Evolutionary conservation across 2,329 filamentous ascomycete species (phyloP), one percentile per base, ranked within the genome.

Genomic region (Ceratocystis papillata): DNA sequence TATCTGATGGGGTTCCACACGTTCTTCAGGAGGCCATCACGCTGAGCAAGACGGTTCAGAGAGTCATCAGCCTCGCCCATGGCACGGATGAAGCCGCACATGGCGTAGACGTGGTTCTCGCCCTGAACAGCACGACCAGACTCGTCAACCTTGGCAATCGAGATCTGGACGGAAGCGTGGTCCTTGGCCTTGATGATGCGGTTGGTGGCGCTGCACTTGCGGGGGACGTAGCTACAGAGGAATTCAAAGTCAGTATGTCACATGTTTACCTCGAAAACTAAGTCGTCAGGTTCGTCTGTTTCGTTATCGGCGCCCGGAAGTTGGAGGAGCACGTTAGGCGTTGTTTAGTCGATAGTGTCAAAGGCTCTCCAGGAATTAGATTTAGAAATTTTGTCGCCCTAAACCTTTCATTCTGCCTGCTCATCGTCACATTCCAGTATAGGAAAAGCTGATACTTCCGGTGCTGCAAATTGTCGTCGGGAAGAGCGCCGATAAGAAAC

Each of bases 161-260:
- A 90, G 80, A 99, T 90, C 82, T 99, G 94, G 74, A 97, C 94
- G 70, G 90, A 96, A 75, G 90, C 93, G 86, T 99, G 94, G 83
- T 99, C 94, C 84, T 97, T 96, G 84, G 94, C 91, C 85, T 96
- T 96, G 87, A 99, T 97, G 85, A 97, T 96, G 82, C 94, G 90
- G 90, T 96, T 95, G 80, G 93, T 96, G 75, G 92, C 92, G 80
- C 86, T 90, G 89, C 93, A 97, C 85, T 96, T 97, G 85, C 93
- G 90, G 79, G 91, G 91, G 84, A 96, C 89, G 87, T 96, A 96
- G 79, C 90, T 95, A 77, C 70, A 71, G 57, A 64, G 44, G 33
- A 50, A 62, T 66, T 28, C 30, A 62, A 20, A 33, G 65, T 65
- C 55, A 60, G 61, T 60, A 63, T 60, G 64, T 20, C 53, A 61